Evolutionary conservation across 306 rosid species (phyloP), one percentile per base, ranked within the genome.

Genomic region (Phaseolus lunatus): DNA sequence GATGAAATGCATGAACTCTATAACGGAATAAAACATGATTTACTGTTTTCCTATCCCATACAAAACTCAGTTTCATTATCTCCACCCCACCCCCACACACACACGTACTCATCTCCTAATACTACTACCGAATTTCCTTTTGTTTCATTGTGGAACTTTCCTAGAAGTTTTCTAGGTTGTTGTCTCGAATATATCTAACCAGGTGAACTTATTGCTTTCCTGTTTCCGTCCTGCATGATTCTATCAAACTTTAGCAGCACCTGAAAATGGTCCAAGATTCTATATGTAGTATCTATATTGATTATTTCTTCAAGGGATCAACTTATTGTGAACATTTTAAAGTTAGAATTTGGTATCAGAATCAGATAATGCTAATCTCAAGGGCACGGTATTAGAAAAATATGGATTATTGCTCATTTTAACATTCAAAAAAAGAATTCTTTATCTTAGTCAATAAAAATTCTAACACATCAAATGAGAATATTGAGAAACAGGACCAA

Each of bases 11-110:
- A 22, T 43, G 19, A 2, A 45, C 15, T 69, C 29, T 27, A 52
- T 70, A 50, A 50, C 19, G 7, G 49, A 43, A 71, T 33, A 31
- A 31, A 70, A 49, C 48, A 50, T 48, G 31, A 57, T 52, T 24
- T 33, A 50, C 22, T 12, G 76, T 52, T 71, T 71, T 3, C 37
- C 76, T 35, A 53, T 27, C n/a, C 29, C 45, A 53, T 71, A 20
- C 50, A 71, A 53, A 52, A 71, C 22, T 20, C 4, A 33, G 14
- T 35, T 31, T 35, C 22, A 20, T 20, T 11, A 31, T 31, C 4
- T 14, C 27, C 15, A 27, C 20, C 19, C 4, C 24, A 11, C 5
- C n/a, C n/a, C n/a, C n/a, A n/a, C n/a, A n/a, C 39, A 4, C 7
- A 24, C 27, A 24, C 27, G 27, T 24, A 24, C 31, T 27, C 31